Conservation (phyloP, 495 filamentous ascomycete genomes). For the Trichoderma reesei region DNA sequence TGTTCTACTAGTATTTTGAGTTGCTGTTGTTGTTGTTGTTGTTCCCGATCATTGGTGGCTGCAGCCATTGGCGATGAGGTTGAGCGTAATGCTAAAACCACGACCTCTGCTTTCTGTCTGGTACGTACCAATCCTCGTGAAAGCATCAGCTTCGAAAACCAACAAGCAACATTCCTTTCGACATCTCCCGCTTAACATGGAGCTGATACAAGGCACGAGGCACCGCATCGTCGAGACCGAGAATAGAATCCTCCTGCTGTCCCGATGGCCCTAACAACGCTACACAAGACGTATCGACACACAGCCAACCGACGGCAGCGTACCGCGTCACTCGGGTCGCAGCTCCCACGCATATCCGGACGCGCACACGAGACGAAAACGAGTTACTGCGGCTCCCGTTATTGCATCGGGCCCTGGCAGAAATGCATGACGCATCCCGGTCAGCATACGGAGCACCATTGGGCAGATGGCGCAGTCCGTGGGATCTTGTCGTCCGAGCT, state of each 20-base stretch:
- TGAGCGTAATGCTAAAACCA: no score
- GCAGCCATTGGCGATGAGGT: not conserved
- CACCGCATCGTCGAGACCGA: no score
- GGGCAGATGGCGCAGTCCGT: not conserved
- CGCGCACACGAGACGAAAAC: not conserved
- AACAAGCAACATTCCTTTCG: not conserved
- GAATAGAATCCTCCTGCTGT: no score
- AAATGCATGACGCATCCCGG: not conserved
- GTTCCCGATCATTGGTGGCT: not conserved
- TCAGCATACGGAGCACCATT: not conserved
- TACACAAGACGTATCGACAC: no score
- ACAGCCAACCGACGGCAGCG: not conserved
- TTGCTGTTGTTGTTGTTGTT: not conserved
- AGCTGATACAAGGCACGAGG: no score
- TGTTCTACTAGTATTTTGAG: no score
- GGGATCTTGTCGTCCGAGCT: not conserved
- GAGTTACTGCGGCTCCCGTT: no score
- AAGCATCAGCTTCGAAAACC: not conserved
- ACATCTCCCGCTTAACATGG: not conserved
- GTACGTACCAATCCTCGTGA: not conserved
- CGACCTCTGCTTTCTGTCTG: not conserved
- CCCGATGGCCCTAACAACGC: no score
- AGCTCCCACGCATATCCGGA: not conserved
- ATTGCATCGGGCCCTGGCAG: not conserved
- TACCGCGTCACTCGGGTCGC: not conserved